Conservation (phyloP, 2,329 filamentous ascomycete species). For the Exophiala mesophila region DNA sequence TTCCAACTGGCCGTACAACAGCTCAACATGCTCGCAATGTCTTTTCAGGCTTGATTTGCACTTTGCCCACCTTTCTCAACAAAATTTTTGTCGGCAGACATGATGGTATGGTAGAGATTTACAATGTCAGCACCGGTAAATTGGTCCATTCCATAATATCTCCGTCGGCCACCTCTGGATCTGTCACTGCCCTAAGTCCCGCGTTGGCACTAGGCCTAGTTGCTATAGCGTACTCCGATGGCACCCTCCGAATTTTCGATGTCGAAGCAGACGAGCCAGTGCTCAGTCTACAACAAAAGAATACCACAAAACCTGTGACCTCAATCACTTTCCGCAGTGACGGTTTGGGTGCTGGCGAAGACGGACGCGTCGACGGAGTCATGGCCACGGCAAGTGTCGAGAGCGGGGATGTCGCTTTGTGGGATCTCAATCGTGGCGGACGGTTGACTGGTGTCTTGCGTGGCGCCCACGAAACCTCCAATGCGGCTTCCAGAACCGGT, state of each 20-base stretch:
- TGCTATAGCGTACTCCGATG: slow-evolving; percentile 79
- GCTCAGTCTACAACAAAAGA: slow-evolving; percentile 39
- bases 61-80: slow-evolving; percentile 92
- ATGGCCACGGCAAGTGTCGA: slow-evolving; percentile 83
- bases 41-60: slow-evolving; percentile 74
- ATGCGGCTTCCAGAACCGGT: slow-evolving; percentile 58
- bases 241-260: slow-evolving; percentile 74
- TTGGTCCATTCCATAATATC: slow-evolving; percentile 86
- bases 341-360: slow-evolving; percentile 77
- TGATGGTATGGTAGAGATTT: slow-evolving; percentile 91
- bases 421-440: slow-evolving; percentile 89
- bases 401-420: slow-evolving; percentile 87
- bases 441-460: slow-evolving; percentile 80
- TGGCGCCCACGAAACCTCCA: slow-evolving; percentile 69
- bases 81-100: slow-evolving; percentile 85
- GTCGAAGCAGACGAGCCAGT: slow-evolving; percentile 70
- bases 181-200: slow-evolving; percentile 81
- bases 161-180: slow-evolving; percentile 64
- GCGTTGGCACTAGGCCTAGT: slow-evolving; percentile 79
- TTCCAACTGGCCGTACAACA: slow-evolving; percentile 50
- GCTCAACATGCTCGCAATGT: slow-evolving; percentile 56
- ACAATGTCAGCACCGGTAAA: slow-evolving; percentile 91
- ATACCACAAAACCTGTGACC: slow-evolving; percentile 52
- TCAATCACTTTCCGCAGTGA: slow-evolving; percentile 90
- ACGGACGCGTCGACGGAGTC: slow-evolving; percentile 78